A percentile compares a stretch with the other conserved stretches of the same genome.
Evolutionary conservation across 2,329 filamentous ascomycete species (phyloP).

Genomic region (Hortaea werneckii): DNA sequence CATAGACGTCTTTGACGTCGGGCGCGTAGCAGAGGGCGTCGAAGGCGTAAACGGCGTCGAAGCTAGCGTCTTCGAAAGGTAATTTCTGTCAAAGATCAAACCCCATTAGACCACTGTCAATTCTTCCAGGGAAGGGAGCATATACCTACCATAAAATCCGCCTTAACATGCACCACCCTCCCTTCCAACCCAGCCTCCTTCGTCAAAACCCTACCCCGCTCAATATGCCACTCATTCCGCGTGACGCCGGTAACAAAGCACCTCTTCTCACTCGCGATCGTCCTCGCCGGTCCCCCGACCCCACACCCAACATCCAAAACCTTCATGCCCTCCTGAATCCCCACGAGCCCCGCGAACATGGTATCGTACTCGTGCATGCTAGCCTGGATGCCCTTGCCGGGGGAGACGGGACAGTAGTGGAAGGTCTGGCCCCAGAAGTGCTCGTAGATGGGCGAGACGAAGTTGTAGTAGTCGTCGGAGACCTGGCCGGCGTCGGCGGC

Average conservation of each 20-base stretch:
- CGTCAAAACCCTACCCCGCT: conserved; percentile 49
- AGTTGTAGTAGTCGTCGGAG: conserved; percentile 64
- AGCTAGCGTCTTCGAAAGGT: conserved; percentile 16
- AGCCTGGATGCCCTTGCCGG: conserved; percentile 71
- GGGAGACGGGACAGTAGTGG: conserved; percentile 85
- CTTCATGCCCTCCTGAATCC: conserved; percentile 15
- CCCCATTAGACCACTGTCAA: no score
- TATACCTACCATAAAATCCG: conserved; percentile 28
- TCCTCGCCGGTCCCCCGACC: conserved; percentile 21
- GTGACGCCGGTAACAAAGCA: conserved; percentile 21
- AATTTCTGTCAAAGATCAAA: conserved; percentile 4
- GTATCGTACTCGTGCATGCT: conserved; percentile 51
- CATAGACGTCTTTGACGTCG: conserved; percentile 17
- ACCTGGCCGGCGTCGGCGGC: neutral
- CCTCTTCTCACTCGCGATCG: conserved; percentile 21
- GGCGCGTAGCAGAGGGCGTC: conserved; percentile 24
- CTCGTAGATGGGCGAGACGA: conserved; percentile 92
- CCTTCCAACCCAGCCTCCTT: conserved; percentile 63
- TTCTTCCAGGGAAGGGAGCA: neutral
- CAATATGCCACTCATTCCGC: conserved; percentile 22
- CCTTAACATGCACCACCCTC: conserved; percentile 76
- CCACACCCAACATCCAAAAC: conserved; percentile 26
- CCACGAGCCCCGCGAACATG: conserved; percentile 18
- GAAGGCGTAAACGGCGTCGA: conserved; percentile 23
- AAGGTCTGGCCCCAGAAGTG: conserved; percentile 89